Evolutionary conservation across 805 yeast species (phyloP).

Genomic region (Sungouiella blattae): DNA sequence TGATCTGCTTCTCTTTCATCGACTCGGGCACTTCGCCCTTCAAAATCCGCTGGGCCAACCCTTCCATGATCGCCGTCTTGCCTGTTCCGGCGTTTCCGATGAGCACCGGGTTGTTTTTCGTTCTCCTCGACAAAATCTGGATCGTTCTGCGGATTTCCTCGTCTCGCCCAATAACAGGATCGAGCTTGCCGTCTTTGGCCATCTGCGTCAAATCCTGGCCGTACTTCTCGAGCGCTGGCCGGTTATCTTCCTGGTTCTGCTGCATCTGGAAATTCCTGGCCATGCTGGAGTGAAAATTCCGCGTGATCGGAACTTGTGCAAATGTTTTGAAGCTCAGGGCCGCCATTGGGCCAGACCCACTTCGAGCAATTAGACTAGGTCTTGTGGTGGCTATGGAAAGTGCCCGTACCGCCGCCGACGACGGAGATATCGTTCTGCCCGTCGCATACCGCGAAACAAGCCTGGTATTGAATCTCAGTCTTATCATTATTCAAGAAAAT

Average conservation of each 20-base stretch:
- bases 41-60: conserved; percentile 88
- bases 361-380: no score
- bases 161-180: conserved; percentile 96
- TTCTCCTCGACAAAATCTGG: conserved; percentile 86
- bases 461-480: no score
- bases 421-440: no score
- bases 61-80: conserved; percentile 95
- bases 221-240: conserved; percentile 75
- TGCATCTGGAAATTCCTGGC: conserved; percentile 33
- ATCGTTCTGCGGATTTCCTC: conserved; percentile 92
- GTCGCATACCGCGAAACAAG: no score
- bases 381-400: no score
- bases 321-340: no score
- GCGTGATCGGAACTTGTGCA: background rate
- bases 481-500: no score
- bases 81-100: conserved; percentile 99
- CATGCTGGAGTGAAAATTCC: conserved; percentile 21
- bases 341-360: no score
- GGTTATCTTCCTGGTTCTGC: conserved; percentile 41
- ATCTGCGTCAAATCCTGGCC: conserved; percentile 84
- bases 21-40: conserved; percentile 93
- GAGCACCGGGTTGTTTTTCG: conserved; percentile 92
- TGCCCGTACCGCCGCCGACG: no score
- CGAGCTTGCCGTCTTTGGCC: conserved; percentile 86
- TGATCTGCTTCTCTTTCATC: conserved; percentile 79